Conservation (phyloP, 2,329 filamentous ascomycete genomes). For the Gaeumannomyces sp. region DNA sequence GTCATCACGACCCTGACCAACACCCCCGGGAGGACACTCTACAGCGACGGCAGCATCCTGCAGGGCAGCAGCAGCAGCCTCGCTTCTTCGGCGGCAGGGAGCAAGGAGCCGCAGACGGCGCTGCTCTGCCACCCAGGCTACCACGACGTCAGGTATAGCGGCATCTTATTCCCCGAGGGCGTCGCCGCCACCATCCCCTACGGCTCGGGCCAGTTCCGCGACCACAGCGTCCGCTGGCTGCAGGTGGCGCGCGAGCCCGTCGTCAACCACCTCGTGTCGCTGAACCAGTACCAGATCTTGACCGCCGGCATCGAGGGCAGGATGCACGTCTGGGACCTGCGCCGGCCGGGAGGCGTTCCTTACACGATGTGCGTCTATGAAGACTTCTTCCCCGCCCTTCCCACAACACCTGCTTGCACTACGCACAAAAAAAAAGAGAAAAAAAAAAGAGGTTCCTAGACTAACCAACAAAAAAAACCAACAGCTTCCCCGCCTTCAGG, state of each 20-base stretch:
- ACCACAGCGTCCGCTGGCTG: constrained; percentile 17
- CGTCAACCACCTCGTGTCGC: constrained; percentile 39
- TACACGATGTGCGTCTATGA: not conserved
- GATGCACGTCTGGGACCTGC: constrained; percentile 52
- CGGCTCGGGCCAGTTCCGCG: not conserved
- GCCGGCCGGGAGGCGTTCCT: constrained; percentile 19
- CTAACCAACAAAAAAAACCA: not conserved
- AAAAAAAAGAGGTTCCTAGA: too few relatives aligned
- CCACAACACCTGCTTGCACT: too few relatives aligned
- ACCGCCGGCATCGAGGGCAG: constrained; percentile 42
- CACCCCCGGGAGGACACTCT: not conserved
- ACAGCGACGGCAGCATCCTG: not conserved
- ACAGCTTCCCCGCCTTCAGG: constrained; percentile 39
- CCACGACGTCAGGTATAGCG: constrained; percentile 1
- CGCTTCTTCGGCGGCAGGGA: too few relatives aligned
- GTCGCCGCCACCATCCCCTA: not conserved
- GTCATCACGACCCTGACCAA: not conserved
- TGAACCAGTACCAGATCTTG: constrained; percentile 44
- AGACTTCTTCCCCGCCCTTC: too few relatives aligned
- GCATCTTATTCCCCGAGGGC: constrained; percentile 1
- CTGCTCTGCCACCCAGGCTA: constrained; percentile 6
- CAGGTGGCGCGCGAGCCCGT: constrained; percentile 29
- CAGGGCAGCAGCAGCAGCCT: not conserved
- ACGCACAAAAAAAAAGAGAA: too few relatives aligned
- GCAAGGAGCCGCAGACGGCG: not conserved